These are phyloP conservation scores for Hanseniaspora thailandica DNA, from an alignment of 805 yeast species.

Conservation along the genomic window DNA sequence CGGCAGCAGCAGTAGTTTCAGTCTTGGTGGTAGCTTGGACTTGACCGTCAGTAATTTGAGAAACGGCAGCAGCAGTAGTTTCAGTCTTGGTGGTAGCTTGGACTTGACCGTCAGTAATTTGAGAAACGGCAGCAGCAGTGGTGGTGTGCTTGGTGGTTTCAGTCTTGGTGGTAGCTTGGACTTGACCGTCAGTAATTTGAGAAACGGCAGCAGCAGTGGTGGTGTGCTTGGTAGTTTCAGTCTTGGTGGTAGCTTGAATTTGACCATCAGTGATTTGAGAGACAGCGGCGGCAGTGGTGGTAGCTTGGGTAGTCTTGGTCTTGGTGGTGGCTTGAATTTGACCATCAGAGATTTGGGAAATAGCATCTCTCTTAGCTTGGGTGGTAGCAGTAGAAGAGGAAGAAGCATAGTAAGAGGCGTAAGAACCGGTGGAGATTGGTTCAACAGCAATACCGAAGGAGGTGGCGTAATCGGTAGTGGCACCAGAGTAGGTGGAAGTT, in stretches of 20 bases:
- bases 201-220: conserved; percentile 24
- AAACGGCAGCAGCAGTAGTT: conserved; percentile 19
- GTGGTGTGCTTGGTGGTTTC: conserved; percentile 17
- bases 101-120: conserved; percentile 38
- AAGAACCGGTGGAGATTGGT: conserved; percentile 31
- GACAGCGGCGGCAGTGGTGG: conserved; percentile 23
- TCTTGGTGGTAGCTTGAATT: conserved; percentile 22
- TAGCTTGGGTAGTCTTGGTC: conserved; percentile 24
- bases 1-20: conserved; percentile 21
- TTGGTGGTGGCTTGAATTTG: conserved; percentile 26
- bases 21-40: conserved; percentile 30
- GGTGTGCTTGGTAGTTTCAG: conserved; percentile 25
- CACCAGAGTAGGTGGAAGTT: conserved; percentile 39
- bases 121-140: conserved; percentile 26
- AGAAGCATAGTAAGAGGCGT: conserved; percentile 24
- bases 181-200: conserved; percentile 22
- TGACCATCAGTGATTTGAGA: conserved; percentile 16
- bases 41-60: conserved; percentile 21
- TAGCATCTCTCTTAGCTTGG: conserved; percentile 32
- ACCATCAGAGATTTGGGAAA: conserved; percentile 29
- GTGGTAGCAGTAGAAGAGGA: conserved; percentile 25
- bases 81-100: conserved; percentile 28
- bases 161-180: conserved; percentile 34
- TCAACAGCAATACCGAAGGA: conserved; percentile 59
- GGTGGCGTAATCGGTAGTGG: conserved; percentile 42